Conservation (phyloP, 257 asterid species). For the Solanum tacnaense region DNA sequence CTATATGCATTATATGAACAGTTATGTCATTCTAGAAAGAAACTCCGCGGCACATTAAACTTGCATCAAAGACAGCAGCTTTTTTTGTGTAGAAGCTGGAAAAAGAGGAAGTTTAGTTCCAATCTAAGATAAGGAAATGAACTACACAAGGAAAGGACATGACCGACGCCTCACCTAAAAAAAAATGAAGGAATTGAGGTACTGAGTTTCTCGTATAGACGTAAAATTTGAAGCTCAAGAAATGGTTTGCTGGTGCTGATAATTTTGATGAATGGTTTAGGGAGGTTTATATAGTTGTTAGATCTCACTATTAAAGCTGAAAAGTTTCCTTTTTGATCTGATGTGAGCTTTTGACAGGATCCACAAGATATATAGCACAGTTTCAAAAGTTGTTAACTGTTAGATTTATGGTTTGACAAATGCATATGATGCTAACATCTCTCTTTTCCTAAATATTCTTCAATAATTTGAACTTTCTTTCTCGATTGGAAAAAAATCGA, state of each 20-base stretch:
- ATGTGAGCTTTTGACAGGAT: constrained; percentile 8
- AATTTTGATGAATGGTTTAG: constrained; percentile 23
- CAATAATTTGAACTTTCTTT: neutral
- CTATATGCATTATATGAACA: neutral
- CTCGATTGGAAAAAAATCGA: neutral
- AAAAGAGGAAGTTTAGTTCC: neutral
- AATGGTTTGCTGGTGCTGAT: constrained; percentile 11
- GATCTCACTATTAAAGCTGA: constrained; percentile 21
- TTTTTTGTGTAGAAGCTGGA: neutral
- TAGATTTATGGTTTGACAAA: constrained; percentile 9
- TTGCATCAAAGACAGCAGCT: neutral
- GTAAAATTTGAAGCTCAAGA: neutral
- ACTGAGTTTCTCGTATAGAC: neutral
- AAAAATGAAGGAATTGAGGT: neutral
- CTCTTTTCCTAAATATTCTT: neutral
- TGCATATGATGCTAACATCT: neutral
- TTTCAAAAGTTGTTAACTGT: constrained; percentile 1
- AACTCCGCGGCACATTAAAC: neutral
- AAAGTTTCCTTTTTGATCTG: neutral
- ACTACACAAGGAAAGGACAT: neutral
- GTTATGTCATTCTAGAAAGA: neutral
- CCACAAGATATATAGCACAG: constrained; percentile 14
- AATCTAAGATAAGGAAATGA: neutral
- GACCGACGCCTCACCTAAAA: neutral
- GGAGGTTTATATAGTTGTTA: constrained; percentile 37